These are phyloP conservation scores for Phaeosphaeriaceae sp. DNA, from an alignment of 2,329 filamentous ascomycete species.

Conservation along the genomic window DNA sequence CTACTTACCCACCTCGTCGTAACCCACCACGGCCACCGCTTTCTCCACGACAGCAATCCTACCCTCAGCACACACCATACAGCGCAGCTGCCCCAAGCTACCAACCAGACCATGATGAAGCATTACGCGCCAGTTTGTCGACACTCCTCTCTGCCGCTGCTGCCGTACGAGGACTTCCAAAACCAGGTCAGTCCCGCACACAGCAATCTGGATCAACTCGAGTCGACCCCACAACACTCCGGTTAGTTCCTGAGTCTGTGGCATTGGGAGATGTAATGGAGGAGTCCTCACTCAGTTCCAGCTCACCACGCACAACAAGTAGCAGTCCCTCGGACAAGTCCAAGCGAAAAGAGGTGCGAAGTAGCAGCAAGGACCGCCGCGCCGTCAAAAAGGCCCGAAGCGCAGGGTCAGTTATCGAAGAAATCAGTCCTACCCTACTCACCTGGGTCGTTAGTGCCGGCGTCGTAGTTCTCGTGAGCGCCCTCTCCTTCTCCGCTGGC, in stretches of 20 bases:
- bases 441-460: slow-evolving; percentile 71
- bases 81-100: slow-evolving; percentile 76
- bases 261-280: slow-evolving; percentile 54
- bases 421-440: slow-evolving; percentile 65
- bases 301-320: slow-evolving; percentile 35
- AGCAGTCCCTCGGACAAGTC: slow-evolving; percentile 45
- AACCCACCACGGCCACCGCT: slow-evolving; percentile 35
- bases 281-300: slow-evolving; percentile 34
- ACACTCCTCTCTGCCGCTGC: slow-evolving; percentile 94
- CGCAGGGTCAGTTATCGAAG: slow-evolving; percentile 42
- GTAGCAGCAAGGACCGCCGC: slow-evolving; percentile 54
- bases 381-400: slow-evolving; percentile 53
- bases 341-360: slow-evolving; percentile 56
- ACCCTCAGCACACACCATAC: slow-evolving; percentile 61
- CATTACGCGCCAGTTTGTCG: slow-evolving; percentile 88
- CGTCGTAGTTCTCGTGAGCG: slow-evolving; percentile 68
- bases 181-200: slow-evolving; percentile 53
- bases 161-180: slow-evolving; percentile 81
- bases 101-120: slow-evolving; percentile 90
- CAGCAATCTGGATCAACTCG: slow-evolving; percentile 46
- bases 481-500: slow-evolving; percentile 69
- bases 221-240: slow-evolving; percentile 60
- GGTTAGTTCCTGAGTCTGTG: slow-evolving; percentile 67
- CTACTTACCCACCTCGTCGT: slow-evolving; percentile 53
- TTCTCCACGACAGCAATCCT: slow-evolving; percentile 49